Base-by-base conservation (phyloP, 2,329 filamentous ascomycete genomes). In the Alternaria sp. region DNA sequence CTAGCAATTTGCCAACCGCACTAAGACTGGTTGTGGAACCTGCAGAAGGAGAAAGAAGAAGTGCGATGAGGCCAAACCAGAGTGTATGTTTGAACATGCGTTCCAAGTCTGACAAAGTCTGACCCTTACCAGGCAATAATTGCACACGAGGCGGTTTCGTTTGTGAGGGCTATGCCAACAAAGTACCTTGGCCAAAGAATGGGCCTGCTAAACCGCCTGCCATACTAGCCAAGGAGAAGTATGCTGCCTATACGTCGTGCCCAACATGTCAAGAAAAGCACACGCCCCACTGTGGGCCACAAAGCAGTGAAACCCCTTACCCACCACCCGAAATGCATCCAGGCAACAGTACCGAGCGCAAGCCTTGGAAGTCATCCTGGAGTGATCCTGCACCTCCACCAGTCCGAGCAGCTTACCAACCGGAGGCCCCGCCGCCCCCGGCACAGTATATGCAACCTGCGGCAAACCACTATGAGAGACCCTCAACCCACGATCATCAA, bases 11-110 rank as follows among this genome's bases (percentile, higher is more conserved):
- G 97, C 93, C 81, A 97, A 97, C 79, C 87, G 94, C 60, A 97
- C 94, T 20, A 98, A 98, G 81, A 97, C 94, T 10, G 93, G 94
- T 32, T 98, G 94, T 78, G 88, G 97, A 80, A 98, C 94, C 6
- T 98, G 94, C 78, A 87, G 94, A 62, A 88, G 88, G 75, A 87
- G 94, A 60, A 98, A 98, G 86, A 98, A 98, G 88, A 98, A 98
- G 81, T 98, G 95, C 75, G 94, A 98, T 76, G 95, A 98, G 82
- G 87, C 87, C 55, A 96, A 97, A 78, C 95, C 95, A 27, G 89
- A 93, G 79, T 98, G 95, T 96, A 84, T 85, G 91, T 63, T 36
- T 84, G 22, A n/a, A 43, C n/a, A 11, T n/a, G 32, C 34, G 9
- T 40, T 46, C 22, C 34, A 56, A 32, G 7, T 48, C 50, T 41